Evolutionary conservation across 2,329 filamentous ascomycete genomes (phyloP).

Genomic region (Beauveria sp.): DNA sequence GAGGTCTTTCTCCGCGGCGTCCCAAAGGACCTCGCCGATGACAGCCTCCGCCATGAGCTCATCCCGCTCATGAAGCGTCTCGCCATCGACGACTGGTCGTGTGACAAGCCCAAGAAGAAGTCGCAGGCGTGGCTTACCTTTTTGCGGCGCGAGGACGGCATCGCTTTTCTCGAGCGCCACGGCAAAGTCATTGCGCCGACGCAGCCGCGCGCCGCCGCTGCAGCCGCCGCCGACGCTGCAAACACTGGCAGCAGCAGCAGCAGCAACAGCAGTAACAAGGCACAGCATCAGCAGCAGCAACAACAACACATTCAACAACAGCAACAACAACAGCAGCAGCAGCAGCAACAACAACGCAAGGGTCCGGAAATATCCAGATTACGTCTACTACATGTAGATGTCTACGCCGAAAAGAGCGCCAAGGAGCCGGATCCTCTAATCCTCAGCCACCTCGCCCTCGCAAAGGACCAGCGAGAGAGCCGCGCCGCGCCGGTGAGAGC

Average conservation of each 20-base stretch:
- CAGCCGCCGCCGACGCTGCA: background rate
- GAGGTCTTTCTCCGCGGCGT: conserved; percentile 39
- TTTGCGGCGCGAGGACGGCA: conserved; percentile 29
- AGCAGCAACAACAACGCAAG: background rate
- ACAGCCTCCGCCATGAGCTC: conserved; percentile 31
- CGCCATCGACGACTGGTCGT: conserved; percentile 34
- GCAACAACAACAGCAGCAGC: background rate
- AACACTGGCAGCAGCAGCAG: background rate
- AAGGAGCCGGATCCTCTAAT: conserved; percentile 19
- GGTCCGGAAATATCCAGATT: conserved; percentile 21
- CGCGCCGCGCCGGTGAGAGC: background rate
- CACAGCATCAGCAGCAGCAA: background rate
- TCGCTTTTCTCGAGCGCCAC: conserved; percentile 33
- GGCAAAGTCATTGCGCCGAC: conserved; percentile 20
- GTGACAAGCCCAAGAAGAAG: conserved; percentile 32
- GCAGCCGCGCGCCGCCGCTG: background rate
- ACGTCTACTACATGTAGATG: conserved; percentile 20
- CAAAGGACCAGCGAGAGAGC: conserved; percentile 18
- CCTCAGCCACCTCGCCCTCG: conserved; percentile 20
- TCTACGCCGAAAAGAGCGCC: conserved; percentile 28
- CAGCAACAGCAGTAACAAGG: no score
- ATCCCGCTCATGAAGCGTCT: conserved; percentile 31
- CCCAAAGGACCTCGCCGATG: conserved; percentile 31
- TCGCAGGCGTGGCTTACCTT: conserved; percentile 36
- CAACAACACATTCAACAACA: no score